phyloP scores from a whole-genome alignment of 352 stramenopile species.

The Phytophthora constricta region DNA sequence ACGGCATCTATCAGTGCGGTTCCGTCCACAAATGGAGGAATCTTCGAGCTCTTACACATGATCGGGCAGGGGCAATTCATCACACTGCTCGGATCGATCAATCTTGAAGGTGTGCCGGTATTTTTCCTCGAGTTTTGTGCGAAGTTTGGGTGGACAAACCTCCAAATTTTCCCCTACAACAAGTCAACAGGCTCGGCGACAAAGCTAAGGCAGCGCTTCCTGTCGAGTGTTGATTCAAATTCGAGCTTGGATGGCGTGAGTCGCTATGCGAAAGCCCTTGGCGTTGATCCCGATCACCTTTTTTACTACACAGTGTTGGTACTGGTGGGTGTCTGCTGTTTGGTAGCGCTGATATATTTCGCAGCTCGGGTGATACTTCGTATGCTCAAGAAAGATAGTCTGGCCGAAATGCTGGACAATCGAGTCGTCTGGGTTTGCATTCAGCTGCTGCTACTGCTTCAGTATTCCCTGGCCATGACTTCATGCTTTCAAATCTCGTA shows the following conservation, averaged over 20 bases:
- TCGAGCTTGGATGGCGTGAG: conserved; percentile 37
- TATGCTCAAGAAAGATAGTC: conserved; percentile 25
- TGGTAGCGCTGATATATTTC: conserved; percentile 43
- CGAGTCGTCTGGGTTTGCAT: conserved; percentile 50
- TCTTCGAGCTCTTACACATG: conserved; percentile 52
- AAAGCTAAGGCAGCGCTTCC: conserved; percentile 6
- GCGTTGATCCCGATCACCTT: conserved; percentile 45
- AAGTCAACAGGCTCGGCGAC: neutral
- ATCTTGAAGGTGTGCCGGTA: conserved; percentile 44
- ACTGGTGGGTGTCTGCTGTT: conserved; percentile 29
- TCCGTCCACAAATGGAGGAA: conserved; percentile 5
- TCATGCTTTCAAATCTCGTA: conserved; percentile 58
- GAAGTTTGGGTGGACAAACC: conserved; percentile 63
- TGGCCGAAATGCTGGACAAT: conserved; percentile 41
- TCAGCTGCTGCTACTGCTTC: conserved; percentile 46
- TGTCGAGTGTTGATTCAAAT: conserved; percentile 16
- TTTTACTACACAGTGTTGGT: conserved; percentile 61
- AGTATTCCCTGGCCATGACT: conserved; percentile 58
- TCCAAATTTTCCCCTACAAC: conserved; percentile 47
- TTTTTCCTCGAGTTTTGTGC: conserved; percentile 58
- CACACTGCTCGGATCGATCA: conserved; percentile 50
- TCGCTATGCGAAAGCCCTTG: conserved; percentile 48
- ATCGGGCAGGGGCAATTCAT: conserved; percentile 59
- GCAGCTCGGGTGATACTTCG: conserved; percentile 33
- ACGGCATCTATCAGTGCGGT: conserved; percentile 17